phyloP scores from a whole-genome alignment of 2,329 filamentous ascomycete species.

The Didymella keratinophila region DNA sequence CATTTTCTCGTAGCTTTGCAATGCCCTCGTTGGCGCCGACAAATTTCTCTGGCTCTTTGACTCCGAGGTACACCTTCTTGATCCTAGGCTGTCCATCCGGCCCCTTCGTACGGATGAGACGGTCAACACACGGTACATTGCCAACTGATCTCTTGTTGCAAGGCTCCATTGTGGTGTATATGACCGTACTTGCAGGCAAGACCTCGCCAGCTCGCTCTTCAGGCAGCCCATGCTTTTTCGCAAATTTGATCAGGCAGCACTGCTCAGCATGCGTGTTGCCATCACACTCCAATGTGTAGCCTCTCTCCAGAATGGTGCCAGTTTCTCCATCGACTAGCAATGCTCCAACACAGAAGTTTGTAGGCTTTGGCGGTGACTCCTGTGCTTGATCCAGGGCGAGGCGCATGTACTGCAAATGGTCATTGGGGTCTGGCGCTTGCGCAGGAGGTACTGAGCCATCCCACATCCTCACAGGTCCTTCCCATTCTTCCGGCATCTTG shows the following conservation, averaged over 20 bases:
- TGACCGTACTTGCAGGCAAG: constrained; percentile 63
- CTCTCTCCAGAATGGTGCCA: constrained; percentile 73
- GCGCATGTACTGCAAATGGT: constrained; percentile 64
- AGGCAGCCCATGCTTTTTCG: constrained; percentile 44
- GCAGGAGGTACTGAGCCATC: constrained; percentile 30
- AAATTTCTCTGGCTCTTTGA: constrained; percentile 89
- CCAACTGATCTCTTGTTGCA: constrained; percentile 78
- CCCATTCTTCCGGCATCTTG: constrained; percentile 34
- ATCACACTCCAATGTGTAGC: constrained; percentile 87
- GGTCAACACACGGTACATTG: constrained; percentile 78
- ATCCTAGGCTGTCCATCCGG: constrained; percentile 65
- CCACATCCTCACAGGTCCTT: constrained; percentile 32
- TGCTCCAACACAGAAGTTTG: constrained; percentile 95
- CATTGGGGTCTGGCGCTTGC: constrained; percentile 32
- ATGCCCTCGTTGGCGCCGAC: constrained; percentile 82
- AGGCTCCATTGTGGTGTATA: constrained; percentile 95
- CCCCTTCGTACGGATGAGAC: constrained; percentile 67
- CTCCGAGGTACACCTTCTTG: constrained; percentile 82
- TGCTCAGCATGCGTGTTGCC: constrained; percentile 98
- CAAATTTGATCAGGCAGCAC: constrained; percentile 82
- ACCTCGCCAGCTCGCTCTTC: constrained; percentile 64
- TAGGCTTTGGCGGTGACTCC: constrained; percentile 82
- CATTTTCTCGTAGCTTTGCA: constrained; percentile 71
- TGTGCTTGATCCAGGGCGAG: constrained; percentile 78
- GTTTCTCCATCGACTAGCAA: constrained; percentile 71